A percentile compares a stretch with the other conserved stretches of the same genome.
Conservation (phyloP, 495 filamentous ascomycete genomes). For the Aspergillus heteromorphus region DNA sequence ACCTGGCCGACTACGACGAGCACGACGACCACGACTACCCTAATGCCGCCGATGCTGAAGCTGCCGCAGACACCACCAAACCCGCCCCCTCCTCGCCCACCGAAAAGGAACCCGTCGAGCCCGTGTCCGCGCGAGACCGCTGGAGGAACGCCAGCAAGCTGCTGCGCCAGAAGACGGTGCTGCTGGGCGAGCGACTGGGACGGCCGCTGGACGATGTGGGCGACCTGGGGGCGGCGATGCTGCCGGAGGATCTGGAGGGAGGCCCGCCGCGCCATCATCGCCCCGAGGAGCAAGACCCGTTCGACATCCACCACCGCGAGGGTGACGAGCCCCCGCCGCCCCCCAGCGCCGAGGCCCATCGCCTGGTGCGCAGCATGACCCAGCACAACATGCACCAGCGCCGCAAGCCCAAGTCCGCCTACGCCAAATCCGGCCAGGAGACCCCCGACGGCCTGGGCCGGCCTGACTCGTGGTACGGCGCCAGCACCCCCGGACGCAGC, state of each 20-base stretch:
- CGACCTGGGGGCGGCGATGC: slow-evolving; percentile 25
- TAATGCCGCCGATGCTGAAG: neutral
- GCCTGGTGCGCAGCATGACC: slow-evolving; percentile 39
- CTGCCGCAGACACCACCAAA: neutral
- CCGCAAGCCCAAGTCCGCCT: slow-evolving; percentile 30
- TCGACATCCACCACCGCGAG: slow-evolving; percentile 11
- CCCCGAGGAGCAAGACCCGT: slow-evolving; percentile 17
- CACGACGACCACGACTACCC: neutral
- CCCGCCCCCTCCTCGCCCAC: neutral
- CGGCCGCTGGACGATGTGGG: slow-evolving; percentile 36
- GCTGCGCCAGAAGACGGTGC: slow-evolving; percentile 31
- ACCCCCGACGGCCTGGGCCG: slow-evolving; percentile 32
- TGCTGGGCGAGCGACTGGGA: slow-evolving; percentile 33
- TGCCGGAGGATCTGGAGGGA: slow-evolving; percentile 33
- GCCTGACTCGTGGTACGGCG: slow-evolving; percentile 28
- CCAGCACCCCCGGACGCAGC: slow-evolving; percentile 9
- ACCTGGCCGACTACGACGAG: neutral
- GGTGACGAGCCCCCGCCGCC: slow-evolving; percentile 21
- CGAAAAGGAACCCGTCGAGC: slow-evolving; percentile 7
- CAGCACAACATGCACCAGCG: slow-evolving; percentile 20
- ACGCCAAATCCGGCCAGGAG: slow-evolving; percentile 33
- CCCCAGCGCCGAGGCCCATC: slow-evolving; percentile 38
- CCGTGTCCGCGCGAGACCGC: slow-evolving; percentile 22
- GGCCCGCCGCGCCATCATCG: slow-evolving; percentile 20
- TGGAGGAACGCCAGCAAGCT: slow-evolving; percentile 31